Percentiles rank a stretch among this genome's conserved stretches.
Evolutionary conservation across 1,284 basidiomycete species (phyloP).

Genomic region (Psilocybe mexicana): DNA sequence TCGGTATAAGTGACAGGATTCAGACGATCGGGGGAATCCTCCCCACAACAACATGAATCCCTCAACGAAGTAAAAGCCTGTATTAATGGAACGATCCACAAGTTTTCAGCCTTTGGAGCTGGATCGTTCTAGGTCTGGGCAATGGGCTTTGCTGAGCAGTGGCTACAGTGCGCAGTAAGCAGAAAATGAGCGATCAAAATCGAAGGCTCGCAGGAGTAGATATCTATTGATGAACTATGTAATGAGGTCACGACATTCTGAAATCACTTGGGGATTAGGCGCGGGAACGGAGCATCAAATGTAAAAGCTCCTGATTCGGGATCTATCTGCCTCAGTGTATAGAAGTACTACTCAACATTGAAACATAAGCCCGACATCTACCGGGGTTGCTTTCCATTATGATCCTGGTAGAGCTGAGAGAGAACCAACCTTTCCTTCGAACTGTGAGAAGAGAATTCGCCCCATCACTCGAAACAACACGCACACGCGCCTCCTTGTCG

Average conservation of each 20-base stretch:
- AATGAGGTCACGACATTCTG: not conserved
- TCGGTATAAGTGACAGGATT: too few relatives aligned
- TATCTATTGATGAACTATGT: too few relatives aligned
- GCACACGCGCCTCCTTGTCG: not conserved
- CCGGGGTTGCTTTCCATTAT: not conserved
- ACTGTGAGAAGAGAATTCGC: not conserved
- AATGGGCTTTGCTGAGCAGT: too few relatives aligned
- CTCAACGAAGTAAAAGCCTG: too few relatives aligned
- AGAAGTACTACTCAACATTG: not conserved
- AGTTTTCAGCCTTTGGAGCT: too few relatives aligned
- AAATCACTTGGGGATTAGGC: not conserved
- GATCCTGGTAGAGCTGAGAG: not conserved
- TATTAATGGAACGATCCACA: too few relatives aligned
- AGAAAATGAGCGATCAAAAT: too few relatives aligned
- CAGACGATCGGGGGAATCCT: too few relatives aligned
- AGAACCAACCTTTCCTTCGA: not conserved
- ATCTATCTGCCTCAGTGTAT: not conserved
- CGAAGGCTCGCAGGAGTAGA: too few relatives aligned
- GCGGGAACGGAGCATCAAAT: not conserved
- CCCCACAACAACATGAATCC: too few relatives aligned
- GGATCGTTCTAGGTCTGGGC: too few relatives aligned
- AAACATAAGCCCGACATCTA: not conserved
- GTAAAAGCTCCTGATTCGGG: not conserved
- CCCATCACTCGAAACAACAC: not conserved
- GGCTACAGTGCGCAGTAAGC: too few relatives aligned